These are phyloP conservation scores for Ichthyophthirius multifiliis DNA, from an alignment of 169 alveolate genomes.

Conservation along the genomic window DNA sequence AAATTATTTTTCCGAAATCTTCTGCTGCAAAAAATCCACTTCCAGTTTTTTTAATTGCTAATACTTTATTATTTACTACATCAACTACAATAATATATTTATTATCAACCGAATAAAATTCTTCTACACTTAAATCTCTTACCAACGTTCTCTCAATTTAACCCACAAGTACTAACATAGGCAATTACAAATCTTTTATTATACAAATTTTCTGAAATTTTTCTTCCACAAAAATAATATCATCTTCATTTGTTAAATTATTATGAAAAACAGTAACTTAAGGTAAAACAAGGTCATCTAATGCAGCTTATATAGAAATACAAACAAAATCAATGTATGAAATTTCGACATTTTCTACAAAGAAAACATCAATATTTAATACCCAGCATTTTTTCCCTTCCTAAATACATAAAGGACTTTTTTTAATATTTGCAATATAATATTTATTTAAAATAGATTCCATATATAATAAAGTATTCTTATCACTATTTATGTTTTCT, in stretches of 20 bases:
- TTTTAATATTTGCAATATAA: neutral
- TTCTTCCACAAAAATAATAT: neutral
- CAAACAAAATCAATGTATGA: neutral
- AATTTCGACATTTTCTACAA: neutral
- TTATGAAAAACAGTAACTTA: neutral
- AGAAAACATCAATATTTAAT: neutral
- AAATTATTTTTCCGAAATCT: neutral
- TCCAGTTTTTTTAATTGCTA: neutral
- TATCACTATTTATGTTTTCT: neutral
- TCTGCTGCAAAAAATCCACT: neutral
- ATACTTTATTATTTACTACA: neutral
- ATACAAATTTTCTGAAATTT: neutral
- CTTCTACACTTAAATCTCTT: neutral
- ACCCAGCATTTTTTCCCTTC: constrained; percentile 5
- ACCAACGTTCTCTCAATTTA: neutral
- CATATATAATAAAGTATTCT: neutral
- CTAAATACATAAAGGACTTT: neutral
- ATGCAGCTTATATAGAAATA: neutral
- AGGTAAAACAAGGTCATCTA: neutral
- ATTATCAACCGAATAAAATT: neutral
- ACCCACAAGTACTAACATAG: neutral
- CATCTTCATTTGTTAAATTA: constrained; percentile 9
- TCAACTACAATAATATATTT: constrained; percentile 4
- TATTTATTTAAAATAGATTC: neutral
- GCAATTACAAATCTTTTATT: neutral